Evolutionary conservation across 108 stramenopile species (phyloP), one percentile per base, ranked within the genome.

Genomic region (Cyclotella kingstonii): DNA sequence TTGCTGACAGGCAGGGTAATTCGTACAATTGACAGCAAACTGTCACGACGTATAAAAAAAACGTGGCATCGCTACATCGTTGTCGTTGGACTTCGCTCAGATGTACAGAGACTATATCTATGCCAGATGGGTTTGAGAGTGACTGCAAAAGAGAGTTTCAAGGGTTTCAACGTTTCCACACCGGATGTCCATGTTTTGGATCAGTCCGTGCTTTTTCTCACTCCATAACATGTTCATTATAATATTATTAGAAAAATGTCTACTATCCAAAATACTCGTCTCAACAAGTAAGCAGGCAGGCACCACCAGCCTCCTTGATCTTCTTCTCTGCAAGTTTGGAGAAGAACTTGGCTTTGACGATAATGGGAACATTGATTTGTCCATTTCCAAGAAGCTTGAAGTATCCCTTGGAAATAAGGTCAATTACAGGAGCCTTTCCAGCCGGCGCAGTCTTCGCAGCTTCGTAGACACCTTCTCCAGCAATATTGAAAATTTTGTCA

Each of bases 351-450:
- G 99, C 98, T 90, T 97, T 97, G 60, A 99, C 99, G 78, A 99
- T 96, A 31, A 99, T 82, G 44, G 99, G 99, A 17, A 97, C 87
- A 44, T 77, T 60, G 68, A 98, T 96, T 68, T 90, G 82, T 43
- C 99, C 99, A 77, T 96, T 98, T 65, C 99, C 99, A 41, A 98
- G 84, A 54, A 99, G 95, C 95, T 99, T 99, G 89, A 97, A 97
- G 81, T 88, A 94, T 58, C 99, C 99, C 67, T 87, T 78, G 41
- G 82, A 61, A 19, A 95, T 94, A 36, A 99, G 89, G 66, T 99
- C 97, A 53, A 99, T 86, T 19, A 99, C 97, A 38, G 97, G 98
- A n/a, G 98, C 97, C 89, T 97, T 95, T 48, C 91, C 95, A 27
- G 64, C 83, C 2, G 22, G 34, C 39, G 87, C 91, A 58, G 76